These are phyloP conservation scores for Hanseniaspora vineae DNA, from an alignment of 805 yeast species.

Conservation along the genomic window DNA sequence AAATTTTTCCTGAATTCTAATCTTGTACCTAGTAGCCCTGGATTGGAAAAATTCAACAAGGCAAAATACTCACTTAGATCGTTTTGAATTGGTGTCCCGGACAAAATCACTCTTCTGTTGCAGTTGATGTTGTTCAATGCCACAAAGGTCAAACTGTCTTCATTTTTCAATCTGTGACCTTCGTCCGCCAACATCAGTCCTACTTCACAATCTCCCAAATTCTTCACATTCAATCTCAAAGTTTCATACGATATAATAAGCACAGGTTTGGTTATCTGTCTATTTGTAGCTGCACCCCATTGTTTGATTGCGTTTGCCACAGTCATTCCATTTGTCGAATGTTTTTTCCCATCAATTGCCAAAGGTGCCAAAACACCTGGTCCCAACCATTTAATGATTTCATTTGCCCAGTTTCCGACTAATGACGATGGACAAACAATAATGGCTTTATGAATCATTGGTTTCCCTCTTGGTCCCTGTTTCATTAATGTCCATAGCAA, in stretches of 20 bases:
- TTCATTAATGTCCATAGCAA: conserved; percentile 83
- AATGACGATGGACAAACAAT: conserved; percentile 92
- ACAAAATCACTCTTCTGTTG: conserved; percentile 76
- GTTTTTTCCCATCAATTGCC: conserved; percentile 81
- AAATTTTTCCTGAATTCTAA: conserved; percentile 72
- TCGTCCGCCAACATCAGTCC: conserved; percentile 82
- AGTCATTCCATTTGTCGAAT: conserved; percentile 48
- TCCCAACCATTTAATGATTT: conserved; percentile 88
- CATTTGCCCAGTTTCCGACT: conserved; percentile 96
- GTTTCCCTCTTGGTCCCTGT: conserved; percentile 74
- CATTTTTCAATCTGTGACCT: conserved; percentile 75
- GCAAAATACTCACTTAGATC: conserved; percentile 92
- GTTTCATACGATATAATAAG: conserved; percentile 92
- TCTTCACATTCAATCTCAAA: conserved; percentile 69
- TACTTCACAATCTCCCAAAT: conserved; percentile 60
- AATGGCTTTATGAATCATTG: conserved; percentile 77
- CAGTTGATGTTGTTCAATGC: conserved; percentile 77
- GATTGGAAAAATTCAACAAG: conserved; percentile 81
- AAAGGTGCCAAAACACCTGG: conserved; percentile 78
- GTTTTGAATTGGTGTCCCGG: conserved; percentile 96
- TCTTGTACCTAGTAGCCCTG: conserved; percentile 80
- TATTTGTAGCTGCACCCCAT: conserved; percentile 83
- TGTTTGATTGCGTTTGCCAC: conserved; percentile 53
- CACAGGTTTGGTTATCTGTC: conserved; percentile 86
- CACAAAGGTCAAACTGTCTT: conserved; percentile 83